Conservation (phyloP, 2,329 filamentous ascomycete genomes). For the Talaromyces pinophilus region DNA sequence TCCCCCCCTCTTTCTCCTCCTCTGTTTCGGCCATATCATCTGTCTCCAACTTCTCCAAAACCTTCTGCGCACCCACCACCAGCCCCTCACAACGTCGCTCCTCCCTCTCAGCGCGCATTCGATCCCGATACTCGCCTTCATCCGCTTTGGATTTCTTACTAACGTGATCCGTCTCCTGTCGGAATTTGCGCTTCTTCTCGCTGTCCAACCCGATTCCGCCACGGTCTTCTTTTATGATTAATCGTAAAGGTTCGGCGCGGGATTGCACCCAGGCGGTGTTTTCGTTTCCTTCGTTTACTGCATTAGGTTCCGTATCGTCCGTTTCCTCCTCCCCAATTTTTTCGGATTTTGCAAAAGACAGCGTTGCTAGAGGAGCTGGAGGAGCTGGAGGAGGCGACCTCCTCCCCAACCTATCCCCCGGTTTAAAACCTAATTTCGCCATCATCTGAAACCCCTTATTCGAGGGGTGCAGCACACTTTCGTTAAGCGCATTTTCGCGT, state of each 20-base stretch:
- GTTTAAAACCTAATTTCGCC: constrained; percentile 88
- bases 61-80: constrained; percentile 75
- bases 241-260: constrained; percentile 70
- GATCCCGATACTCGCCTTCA: constrained; percentile 71
- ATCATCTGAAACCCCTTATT: constrained; percentile 96
- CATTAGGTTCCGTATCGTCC: neutral
- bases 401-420: constrained; percentile 72
- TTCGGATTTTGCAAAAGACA: neutral
- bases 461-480: constrained; percentile 68
- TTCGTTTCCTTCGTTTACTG: neutral
- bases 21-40: neutral
- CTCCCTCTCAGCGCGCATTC: constrained; percentile 70
- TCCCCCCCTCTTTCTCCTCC: neutral
- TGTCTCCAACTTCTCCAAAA: constrained; percentile 74
- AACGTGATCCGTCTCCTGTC: constrained; percentile 55
- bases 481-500: constrained; percentile 74
- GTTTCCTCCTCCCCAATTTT: no score
- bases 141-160: constrained; percentile 63
- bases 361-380: neutral
- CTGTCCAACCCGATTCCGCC: constrained; percentile 81
- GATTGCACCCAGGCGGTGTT: constrained; percentile 33
- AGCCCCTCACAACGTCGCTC: constrained; percentile 67
- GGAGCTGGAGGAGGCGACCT: constrained; percentile 31
- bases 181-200: constrained; percentile 75
- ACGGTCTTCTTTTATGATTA: constrained; percentile 75